Evolutionary conservation across 2,329 filamentous ascomycete genomes (phyloP), one percentile per base, ranked within the genome.

Genomic region (Aspergillus felis): DNA sequence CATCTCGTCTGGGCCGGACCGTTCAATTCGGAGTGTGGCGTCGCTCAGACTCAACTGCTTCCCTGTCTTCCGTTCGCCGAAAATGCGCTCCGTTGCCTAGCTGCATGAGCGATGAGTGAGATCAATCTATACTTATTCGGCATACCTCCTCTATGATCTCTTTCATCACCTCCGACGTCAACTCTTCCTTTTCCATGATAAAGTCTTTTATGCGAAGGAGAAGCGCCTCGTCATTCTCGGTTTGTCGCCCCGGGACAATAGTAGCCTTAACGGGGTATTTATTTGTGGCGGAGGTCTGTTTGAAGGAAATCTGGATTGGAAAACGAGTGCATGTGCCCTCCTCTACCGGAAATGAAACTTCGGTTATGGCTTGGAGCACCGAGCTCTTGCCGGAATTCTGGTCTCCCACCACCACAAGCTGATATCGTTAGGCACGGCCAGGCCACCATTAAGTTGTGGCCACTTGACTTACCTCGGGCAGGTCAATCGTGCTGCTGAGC

Each of bases 401-500:
- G 27, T 53, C 48, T 9, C 38, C 57, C 6, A 55, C 44, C 2
- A 53, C 49, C 5, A 55, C 51, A 8, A 50, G 20, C 28, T 55
- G 28, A 12, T 35, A 35, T 17, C 32, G 32, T 35, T 35, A 14
- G 32, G 12, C 12, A 35, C 6, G 32, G 32, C 32, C 12, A 35
- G 4, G 12, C 17, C 32, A 35, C 12, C 12, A 35, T 35, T 35
- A 4, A 35, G 32, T 12, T 35, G 29, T 4, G 32, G 12, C 12
- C 12, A 35, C 32, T 14, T 35, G 14, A 29, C 51, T 14, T 32
- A 62, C 60, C 50, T 63, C 61, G 20, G 61, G 61, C 10, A 63
- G 57, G 9, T 63, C 54, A 27, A 63, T 58, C 1, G 57, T 61
- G 53, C 50, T 60, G 47, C 54, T 63, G 12, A 63, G 55, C 12